Evolutionary conservation across 1,284 basidiomycete genomes (phyloP).

Genomic region (Microbotryum saponariae): DNA sequence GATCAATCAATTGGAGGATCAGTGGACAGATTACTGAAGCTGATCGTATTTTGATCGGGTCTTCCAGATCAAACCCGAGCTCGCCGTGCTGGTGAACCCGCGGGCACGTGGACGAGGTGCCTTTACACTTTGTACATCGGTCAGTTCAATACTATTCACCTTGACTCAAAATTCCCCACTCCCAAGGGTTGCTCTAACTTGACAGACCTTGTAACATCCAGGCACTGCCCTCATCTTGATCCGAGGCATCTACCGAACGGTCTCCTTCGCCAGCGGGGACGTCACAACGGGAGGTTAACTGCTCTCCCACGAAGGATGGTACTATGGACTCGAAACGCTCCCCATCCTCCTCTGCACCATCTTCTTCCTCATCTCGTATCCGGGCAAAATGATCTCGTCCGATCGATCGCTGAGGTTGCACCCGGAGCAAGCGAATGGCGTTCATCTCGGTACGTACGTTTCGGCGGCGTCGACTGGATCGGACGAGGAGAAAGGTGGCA

Average conservation of each 20-base stretch:
- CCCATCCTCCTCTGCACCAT: constrained; percentile 13
- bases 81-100: constrained; percentile 8
- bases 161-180: too few relatives aligned
- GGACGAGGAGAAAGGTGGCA: too few relatives aligned
- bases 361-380: constrained; percentile 12
- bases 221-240: constrained; percentile 4
- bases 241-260: constrained; percentile 25
- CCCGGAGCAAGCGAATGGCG: background rate
- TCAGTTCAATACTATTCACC: background rate
- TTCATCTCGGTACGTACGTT: too few relatives aligned
- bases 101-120: constrained; percentile 18
- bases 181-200: background rate
- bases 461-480: too few relatives aligned
- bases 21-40: too few relatives aligned
- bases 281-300: constrained; percentile 13
- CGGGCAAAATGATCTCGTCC: constrained; percentile 37
- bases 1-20: too few relatives aligned
- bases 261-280: constrained; percentile 21
- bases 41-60: too few relatives aligned
- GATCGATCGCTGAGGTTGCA: constrained; percentile 36
- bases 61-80: constrained; percentile 25
- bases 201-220: too few relatives aligned
- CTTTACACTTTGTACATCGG: constrained; percentile 27
- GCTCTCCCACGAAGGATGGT: constrained; percentile 19
- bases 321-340: constrained; percentile 24